Conservation (phyloP, 1,284 basidiomycete species). For the Heterobasidion parviporum region DNA sequence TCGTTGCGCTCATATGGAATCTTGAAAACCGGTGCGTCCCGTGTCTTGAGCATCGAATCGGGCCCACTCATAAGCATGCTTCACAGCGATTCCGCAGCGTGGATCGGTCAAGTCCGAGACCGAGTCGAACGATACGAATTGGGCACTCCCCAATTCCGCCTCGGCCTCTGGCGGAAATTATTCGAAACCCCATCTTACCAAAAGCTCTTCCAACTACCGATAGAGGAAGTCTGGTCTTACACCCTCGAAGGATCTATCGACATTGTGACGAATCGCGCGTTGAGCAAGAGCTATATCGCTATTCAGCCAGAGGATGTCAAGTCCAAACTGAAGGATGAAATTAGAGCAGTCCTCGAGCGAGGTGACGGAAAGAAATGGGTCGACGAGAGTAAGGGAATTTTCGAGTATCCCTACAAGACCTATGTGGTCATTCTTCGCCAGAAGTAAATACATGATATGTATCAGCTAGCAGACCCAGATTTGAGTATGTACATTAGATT, state of each 20-base stretch:
- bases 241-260: constrained; percentile 38
- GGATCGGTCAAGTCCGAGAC: constrained; percentile 65
- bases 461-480: not conserved
- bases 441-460: constrained; percentile 19
- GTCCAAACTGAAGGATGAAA: constrained; percentile 34
- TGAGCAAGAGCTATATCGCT: constrained; percentile 70
- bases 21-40: constrained; percentile 57
- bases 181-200: constrained; percentile 53
- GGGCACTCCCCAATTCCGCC: constrained; percentile 67
- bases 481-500: no score
- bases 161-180: constrained; percentile 56
- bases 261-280: constrained; percentile 50
- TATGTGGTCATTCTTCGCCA: constrained; percentile 31
- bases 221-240: constrained; percentile 47
- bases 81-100: constrained; percentile 46
- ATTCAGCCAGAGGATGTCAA: constrained; percentile 48
- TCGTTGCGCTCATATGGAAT: constrained; percentile 71
- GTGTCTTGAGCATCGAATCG: not conserved
- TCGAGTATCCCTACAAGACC: constrained; percentile 50
- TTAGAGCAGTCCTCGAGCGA: constrained; percentile 39
- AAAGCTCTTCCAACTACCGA: constrained; percentile 40
- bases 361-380: constrained; percentile 39
- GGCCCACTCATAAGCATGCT: not conserved
- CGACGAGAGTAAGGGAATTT: constrained; percentile 37
- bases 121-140: constrained; percentile 56